Evolutionary conservation across 2,329 filamentous ascomycete species (phyloP), one percentile per base, ranked within the genome.

Genomic region (Hypoxylon sp.): DNA sequence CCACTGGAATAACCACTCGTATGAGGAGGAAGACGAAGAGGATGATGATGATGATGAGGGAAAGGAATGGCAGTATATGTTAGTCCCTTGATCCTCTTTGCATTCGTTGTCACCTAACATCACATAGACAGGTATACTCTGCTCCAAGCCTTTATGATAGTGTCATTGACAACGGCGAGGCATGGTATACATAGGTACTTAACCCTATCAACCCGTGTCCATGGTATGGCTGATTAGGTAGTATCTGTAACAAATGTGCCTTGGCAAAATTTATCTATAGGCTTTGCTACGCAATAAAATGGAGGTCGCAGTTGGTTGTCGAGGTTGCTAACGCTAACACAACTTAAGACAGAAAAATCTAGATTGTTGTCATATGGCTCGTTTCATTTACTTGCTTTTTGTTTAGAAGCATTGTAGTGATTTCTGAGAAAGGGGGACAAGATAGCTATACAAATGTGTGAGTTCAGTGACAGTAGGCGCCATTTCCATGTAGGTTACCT

Each of bases 121-220:
- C 19, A 17, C 42, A 9, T 46, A 46, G 42, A 22, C n/a, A 46
- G 19, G 6, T 14, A n/a, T 46, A 46, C 10, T 46, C 42, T 8
- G n/a, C 22, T 22, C 42, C n/a, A 46, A 22, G 10, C n/a, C 42
- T 46, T 17, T 46, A 46, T 11, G n/a, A 46, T 22, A 22, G 19
- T 46, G 42, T 22, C 9, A 13, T 46, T 22, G n/a, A 22, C 6
- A 3, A 22, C 10, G n/a, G n/a, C 42, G 42, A 46, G 4, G 6
- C 19, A 46, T 46, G 42, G 42, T 46, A 46, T 46, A 46, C n/a
- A 8, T 19, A n/a, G n/a, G n/a, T n/a, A 8, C 19, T 46, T 46
- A 3, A 22, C 2, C n/a, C 6, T 19, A 9, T 6, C 42, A 22
- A n/a, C n/a, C 14, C n/a, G 19, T 22, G 19, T 46, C 19, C n/a